A percentile compares a stretch with the other conserved stretches of the same genome.
These are phyloP conservation scores for Citeromyces siamensis DNA, from an alignment of 1,139 yeast species.

Conservation along the genomic window DNA sequence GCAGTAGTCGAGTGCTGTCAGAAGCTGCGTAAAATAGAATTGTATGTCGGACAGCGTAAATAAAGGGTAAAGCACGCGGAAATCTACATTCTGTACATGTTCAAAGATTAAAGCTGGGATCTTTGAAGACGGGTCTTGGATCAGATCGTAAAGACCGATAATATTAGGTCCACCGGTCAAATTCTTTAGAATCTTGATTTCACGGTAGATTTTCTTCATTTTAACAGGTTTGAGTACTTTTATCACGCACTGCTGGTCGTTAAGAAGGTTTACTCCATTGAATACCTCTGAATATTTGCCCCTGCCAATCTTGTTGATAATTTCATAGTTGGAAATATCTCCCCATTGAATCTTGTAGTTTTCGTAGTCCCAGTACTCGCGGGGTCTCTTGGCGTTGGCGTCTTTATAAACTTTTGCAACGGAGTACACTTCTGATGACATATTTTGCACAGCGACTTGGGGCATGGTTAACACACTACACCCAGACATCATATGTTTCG, in stretches of 20 bases:
- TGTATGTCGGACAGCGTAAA: slow-evolving; percentile 75
- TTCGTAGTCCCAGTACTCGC: slow-evolving; percentile 91
- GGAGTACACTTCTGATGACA: slow-evolving; percentile 28
- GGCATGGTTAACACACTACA: not conserved
- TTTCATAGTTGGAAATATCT: slow-evolving; percentile 70
- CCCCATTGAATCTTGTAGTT: slow-evolving; percentile 45
- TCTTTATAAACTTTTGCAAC: slow-evolving; percentile 85
- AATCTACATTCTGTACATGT: slow-evolving; percentile 81
- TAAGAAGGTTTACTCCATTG: slow-evolving; percentile 56
- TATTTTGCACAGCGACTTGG: slow-evolving; percentile 11
- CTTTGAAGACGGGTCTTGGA: slow-evolving; percentile 80
- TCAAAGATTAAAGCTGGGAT: slow-evolving; percentile 94
- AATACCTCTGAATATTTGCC: slow-evolving; percentile 98
- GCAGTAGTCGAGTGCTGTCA: slow-evolving; percentile 83
- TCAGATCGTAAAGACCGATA: slow-evolving; percentile 70
- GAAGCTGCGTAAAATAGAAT: slow-evolving; percentile 77
- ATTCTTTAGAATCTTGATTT: slow-evolving; percentile 84
- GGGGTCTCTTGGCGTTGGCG: slow-evolving; percentile 67
- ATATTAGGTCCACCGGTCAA: slow-evolving; percentile 81
- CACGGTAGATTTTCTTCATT: slow-evolving; percentile 91
- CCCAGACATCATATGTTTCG: not conserved
- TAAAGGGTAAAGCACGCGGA: slow-evolving; percentile 84
- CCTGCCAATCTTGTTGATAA: slow-evolving; percentile 84
- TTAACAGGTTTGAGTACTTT: slow-evolving; percentile 96
- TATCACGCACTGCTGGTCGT: slow-evolving; percentile 54